Evolutionary conservation across 2,329 filamentous ascomycete genomes (phyloP).

Genomic region (Cladophialophora chaetospira): DNA sequence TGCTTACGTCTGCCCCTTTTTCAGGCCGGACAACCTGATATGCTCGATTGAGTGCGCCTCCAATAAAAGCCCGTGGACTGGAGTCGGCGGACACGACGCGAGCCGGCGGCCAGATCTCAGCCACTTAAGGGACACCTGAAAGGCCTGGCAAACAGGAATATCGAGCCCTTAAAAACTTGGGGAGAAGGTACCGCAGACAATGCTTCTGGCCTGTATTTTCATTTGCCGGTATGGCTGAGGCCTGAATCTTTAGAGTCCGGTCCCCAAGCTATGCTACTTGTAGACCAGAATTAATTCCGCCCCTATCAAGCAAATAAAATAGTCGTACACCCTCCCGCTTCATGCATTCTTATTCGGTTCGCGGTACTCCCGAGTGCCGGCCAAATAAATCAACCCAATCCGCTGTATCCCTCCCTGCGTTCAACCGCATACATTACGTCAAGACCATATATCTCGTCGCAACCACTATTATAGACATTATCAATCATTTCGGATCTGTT

Average conservation of each 20-base stretch:
- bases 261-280: too few species aligned
- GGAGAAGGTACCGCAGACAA: background rate
- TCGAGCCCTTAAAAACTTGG: too few species aligned
- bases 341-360: slow-evolving; percentile 5
- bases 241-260: too few species aligned
- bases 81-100: background rate
- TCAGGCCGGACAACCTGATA: background rate
- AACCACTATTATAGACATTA: slow-evolving; percentile 7
- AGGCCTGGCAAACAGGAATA: background rate
- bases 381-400: slow-evolving; percentile 2
- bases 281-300: too few species aligned
- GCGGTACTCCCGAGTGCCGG: slow-evolving; percentile 3
- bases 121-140: background rate
- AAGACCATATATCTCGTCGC: slow-evolving; percentile 16
- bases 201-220: background rate
- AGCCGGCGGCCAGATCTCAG: background rate
- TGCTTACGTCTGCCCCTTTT: background rate
- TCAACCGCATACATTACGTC: slow-evolving; percentile 25
- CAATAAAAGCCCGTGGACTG: background rate
- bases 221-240: slow-evolving; percentile 1
- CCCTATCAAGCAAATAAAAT: background rate
- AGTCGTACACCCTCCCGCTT: too few species aligned
- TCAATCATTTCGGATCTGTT: slow-evolving; percentile 11
- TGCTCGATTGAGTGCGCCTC: background rate
- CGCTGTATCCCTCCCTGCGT: background rate